phyloP scores from a whole-genome alignment of 1,284 basidiomycete species.

The Cystobasidium sp. region DNA sequence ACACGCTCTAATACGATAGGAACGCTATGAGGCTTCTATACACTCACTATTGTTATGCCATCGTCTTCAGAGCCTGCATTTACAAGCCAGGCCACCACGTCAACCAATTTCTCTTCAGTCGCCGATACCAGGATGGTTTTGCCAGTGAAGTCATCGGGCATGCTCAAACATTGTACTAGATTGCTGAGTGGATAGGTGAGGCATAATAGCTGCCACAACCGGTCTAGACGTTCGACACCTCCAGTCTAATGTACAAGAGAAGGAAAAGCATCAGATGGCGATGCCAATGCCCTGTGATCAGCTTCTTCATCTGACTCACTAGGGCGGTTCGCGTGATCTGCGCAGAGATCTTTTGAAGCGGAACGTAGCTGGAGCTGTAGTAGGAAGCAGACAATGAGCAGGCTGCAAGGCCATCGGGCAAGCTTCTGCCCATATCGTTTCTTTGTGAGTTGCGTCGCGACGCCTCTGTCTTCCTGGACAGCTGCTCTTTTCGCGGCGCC shows the following conservation, averaged over 20 bases:
- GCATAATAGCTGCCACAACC: slow-evolving; percentile 21
- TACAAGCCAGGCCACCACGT: slow-evolving; percentile 34
- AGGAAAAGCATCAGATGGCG: too few species aligned
- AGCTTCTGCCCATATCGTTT: neutral
- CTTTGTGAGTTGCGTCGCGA: neutral
- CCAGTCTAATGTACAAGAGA: slow-evolving; percentile 3
- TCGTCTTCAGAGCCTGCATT: slow-evolving; percentile 30
- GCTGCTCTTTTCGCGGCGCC: neutral
- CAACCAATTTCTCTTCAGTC: slow-evolving; percentile 5
- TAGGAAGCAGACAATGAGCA: slow-evolving; percentile 22
- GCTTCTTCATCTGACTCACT: slow-evolving; percentile 6
- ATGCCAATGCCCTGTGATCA: too few species aligned
- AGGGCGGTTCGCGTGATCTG: slow-evolving; percentile 8
- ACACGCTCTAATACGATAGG: too few species aligned
- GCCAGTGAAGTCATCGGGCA: slow-evolving; percentile 5
- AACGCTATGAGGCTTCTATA: too few species aligned
- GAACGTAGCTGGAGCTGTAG: slow-evolving; percentile 27
- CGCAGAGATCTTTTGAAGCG: slow-evolving; percentile 21
- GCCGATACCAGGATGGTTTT: slow-evolving; percentile 27
- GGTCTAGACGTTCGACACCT: slow-evolving; percentile 27
- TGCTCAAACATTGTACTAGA: slow-evolving; percentile 19
- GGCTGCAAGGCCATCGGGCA: slow-evolving; percentile 17
- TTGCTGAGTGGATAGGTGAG: slow-evolving; percentile 17
- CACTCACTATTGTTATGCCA: slow-evolving; percentile 28
- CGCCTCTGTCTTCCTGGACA: neutral